Conservation (phyloP, 106 monocot genomes). For the Vanilla planifolia region DNA sequence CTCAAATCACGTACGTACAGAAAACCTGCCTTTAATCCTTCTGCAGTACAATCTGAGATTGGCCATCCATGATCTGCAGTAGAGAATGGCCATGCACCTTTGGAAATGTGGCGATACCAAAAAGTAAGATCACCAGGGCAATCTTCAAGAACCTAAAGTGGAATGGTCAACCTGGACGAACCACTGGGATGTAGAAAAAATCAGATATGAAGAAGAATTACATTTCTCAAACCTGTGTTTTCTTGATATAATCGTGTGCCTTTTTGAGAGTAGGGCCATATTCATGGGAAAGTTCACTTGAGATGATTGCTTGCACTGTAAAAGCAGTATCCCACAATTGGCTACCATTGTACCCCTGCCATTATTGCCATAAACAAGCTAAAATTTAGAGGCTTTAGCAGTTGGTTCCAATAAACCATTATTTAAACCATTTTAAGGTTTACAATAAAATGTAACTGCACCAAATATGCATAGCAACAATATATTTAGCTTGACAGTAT, state of each 20-base stretch:
- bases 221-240: slow-evolving; percentile 45
- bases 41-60: slow-evolving; percentile 82
- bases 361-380: slow-evolving; percentile 2
- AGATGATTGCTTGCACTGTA: slow-evolving; percentile 72
- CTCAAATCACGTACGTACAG: not conserved
- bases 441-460: not conserved
- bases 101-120: slow-evolving; percentile 91
- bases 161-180: not conserved
- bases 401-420: not conserved
- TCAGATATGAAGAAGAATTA: not conserved
- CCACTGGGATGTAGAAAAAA: not conserved
- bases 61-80: slow-evolving; percentile 90
- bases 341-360: slow-evolving; percentile 77
- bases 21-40: slow-evolving; percentile 61
- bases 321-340: slow-evolving; percentile 92
- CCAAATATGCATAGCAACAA: not conserved
- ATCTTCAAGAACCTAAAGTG: slow-evolving; percentile 52
- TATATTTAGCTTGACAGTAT: not conserved
- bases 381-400: slow-evolving; percentile 1
- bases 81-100: slow-evolving; percentile 93
- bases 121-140: slow-evolving; percentile 69
- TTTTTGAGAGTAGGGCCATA: slow-evolving; percentile 50
- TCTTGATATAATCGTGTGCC: slow-evolving; percentile 72
- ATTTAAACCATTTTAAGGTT: not conserved
- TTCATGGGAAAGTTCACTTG: slow-evolving; percentile 57